Evolutionary conservation across 164 flowering plant genomes (phyloP).

Genomic region (Sedum album): DNA sequence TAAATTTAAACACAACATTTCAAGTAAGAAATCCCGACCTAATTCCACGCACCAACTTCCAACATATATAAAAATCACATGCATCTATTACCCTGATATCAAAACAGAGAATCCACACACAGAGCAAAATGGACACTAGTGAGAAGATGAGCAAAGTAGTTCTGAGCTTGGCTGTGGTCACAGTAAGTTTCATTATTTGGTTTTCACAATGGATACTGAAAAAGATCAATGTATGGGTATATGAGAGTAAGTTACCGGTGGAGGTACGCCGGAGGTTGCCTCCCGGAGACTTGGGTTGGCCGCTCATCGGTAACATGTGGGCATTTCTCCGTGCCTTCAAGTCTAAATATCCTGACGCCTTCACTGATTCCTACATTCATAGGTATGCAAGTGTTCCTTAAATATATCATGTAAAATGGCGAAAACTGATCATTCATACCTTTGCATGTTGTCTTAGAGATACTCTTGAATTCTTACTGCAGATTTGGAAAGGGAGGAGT

Average conservation of each 20-base stretch:
- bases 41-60: no score
- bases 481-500: slow-evolving; percentile 60
- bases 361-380: slow-evolving; percentile 39
- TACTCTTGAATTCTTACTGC: slow-evolving; percentile 10
- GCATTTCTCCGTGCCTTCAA: slow-evolving; percentile 72
- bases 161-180: slow-evolving; percentile 15
- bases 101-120: not conserved
- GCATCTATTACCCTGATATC: no score
- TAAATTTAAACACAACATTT: no score
- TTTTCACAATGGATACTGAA: slow-evolving; percentile 23
- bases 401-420: not conserved
- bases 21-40: no score
- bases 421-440: not conserved
- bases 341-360: slow-evolving; percentile 66
- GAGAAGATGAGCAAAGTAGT: not conserved
- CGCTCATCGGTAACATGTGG: slow-evolving; percentile 79
- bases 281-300: slow-evolving; percentile 88
- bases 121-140: not conserved
- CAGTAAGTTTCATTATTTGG: not conserved
- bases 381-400: slow-evolving; percentile 59
- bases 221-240: slow-evolving; percentile 40
- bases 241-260: slow-evolving; percentile 40
- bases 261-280: slow-evolving; percentile 43
- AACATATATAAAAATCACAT: no score
- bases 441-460: not conserved